These are phyloP conservation scores for Angophora floribunda DNA, from an alignment of 345 rosid species.

Conservation along the genomic window DNA sequence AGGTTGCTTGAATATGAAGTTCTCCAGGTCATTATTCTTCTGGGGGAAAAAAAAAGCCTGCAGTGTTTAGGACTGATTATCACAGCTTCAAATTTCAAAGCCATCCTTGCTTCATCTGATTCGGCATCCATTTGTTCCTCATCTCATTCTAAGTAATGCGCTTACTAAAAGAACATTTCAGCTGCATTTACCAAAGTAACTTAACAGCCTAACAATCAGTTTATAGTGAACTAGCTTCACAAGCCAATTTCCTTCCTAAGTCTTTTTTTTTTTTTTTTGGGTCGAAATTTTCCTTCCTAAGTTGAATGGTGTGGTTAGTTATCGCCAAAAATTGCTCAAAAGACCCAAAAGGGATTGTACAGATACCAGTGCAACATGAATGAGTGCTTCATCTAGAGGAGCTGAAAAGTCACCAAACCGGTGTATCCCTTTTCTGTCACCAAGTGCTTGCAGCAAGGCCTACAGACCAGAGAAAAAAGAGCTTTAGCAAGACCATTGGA, in stretches of 20 bases:
- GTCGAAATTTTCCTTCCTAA: background rate
- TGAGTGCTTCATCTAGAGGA: conserved; percentile 87
- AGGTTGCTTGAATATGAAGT: background rate
- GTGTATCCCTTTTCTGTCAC: conserved; percentile 82
- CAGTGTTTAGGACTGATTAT: background rate
- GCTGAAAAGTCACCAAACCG: conserved; percentile 93
- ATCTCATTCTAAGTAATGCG: background rate
- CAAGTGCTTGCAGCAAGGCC: conserved; percentile 88
- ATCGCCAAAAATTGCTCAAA: background rate
- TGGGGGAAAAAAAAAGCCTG: background rate
- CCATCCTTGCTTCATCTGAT: background rate
- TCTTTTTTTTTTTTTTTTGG: background rate
- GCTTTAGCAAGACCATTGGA: background rate
- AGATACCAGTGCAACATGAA: conserved; percentile 74
- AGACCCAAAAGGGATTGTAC: background rate
- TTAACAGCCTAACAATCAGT: background rate
- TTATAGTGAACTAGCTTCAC: background rate
- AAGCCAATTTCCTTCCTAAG: background rate
- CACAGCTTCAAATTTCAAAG: background rate
- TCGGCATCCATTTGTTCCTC: background rate
- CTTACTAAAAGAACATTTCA: background rate
- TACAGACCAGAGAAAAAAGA: conserved; percentile 3
- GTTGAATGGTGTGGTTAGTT: background rate
- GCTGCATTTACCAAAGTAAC: background rate
- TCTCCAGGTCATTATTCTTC: background rate